Base-by-base conservation (phyloP, 1,284 basidiomycete species). In the Thelephora terrestris region DNA sequence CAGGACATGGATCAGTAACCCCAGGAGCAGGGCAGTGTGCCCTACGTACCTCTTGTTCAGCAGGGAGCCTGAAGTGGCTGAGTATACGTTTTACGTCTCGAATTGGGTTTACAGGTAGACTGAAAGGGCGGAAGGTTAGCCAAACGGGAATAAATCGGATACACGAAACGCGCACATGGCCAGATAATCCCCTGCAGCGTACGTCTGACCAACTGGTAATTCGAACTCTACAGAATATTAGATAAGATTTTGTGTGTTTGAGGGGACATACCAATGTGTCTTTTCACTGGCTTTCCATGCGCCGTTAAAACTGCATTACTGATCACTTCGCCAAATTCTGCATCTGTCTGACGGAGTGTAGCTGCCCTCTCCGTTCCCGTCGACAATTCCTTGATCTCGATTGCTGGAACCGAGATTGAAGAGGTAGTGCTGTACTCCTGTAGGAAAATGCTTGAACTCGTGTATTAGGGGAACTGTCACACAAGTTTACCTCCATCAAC, bases 171-270 rank as follows among this genome's bases (percentile, higher is more conserved):
- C 65, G 51, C 37, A 71, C 70, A 76, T 68, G 1, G 71, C 67
- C 20, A 76, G 63, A 53, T 77, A 75, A 56, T 77, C 74, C 12
- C 74, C 74, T 6, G 71, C 63, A 43, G 66, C 59, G 52, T 67
- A 70, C 2, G 62, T 65, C 51, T 63, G 59, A n/a, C 63, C 65
- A 43, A 69, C 63, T 2, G 73, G 73, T 6, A 75, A 61, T 52
- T 67, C 59, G 50, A 76, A 67, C 43, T 69, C 71, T 70, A 49
- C 36, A 32, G 27, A 27, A 20, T 12, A n/a, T 42, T 20, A 23
- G 39, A 17, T 4, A 16, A 6, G 21, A 42, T 18, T 7, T 1
- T 39, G 9, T 3, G 12, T 12, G 29, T 25, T 42, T 38, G n/a
- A 50, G 17, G 7, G 29, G 12, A 45, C 57, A 7, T 46, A 66